Evolutionary conservation across 768 basidiomycete species (phyloP).

Genomic region (Tulasnella sp.): DNA sequence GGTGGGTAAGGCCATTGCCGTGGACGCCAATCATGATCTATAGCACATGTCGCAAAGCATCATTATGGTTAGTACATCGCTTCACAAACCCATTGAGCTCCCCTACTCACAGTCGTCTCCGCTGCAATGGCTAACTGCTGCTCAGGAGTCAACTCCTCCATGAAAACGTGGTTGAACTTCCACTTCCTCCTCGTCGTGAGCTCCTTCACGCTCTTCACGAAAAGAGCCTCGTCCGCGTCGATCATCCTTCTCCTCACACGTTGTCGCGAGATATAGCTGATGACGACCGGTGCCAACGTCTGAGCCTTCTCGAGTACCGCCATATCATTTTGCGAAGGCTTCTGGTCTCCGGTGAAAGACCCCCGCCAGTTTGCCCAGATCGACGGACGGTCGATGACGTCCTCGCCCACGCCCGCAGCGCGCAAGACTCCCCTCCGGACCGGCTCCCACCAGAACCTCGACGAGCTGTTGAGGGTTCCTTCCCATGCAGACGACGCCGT

Average conservation of each 20-base stretch:
- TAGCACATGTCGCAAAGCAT: not conserved
- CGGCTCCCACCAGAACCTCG: slow-evolving; percentile 14
- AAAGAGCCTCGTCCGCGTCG: slow-evolving; percentile 29
- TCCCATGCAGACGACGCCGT: slow-evolving; percentile 7
- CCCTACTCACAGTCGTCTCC: slow-evolving; percentile 30
- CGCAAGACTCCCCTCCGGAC: slow-evolving; percentile 9
- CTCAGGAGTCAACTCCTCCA: slow-evolving; percentile 24
- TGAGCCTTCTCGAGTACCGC: slow-evolving; percentile 13
- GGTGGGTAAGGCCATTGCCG: slow-evolving; percentile 35
- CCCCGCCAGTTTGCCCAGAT: not conserved
- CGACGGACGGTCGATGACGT: slow-evolving; percentile 20
- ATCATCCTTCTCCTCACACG: slow-evolving; percentile 35
- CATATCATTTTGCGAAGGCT: slow-evolving; percentile 3
- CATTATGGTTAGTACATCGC: not conserved
- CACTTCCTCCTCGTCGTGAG: slow-evolving; percentile 33
- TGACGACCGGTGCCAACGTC: slow-evolving; percentile 23
- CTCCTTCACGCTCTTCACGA: slow-evolving; percentile 30
- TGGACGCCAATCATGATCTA: slow-evolving; percentile 37
- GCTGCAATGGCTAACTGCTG: slow-evolving; percentile 35
- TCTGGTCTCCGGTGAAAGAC: not conserved
- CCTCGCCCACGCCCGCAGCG: not conserved
- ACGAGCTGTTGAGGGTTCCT: not conserved
- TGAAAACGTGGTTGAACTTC: slow-evolving; percentile 26
- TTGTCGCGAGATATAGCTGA: slow-evolving; percentile 28
- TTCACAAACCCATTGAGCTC: not conserved